phyloP scores from a whole-genome alignment of 2,329 filamentous ascomycete genomes.

The Fusarium sp. region DNA sequence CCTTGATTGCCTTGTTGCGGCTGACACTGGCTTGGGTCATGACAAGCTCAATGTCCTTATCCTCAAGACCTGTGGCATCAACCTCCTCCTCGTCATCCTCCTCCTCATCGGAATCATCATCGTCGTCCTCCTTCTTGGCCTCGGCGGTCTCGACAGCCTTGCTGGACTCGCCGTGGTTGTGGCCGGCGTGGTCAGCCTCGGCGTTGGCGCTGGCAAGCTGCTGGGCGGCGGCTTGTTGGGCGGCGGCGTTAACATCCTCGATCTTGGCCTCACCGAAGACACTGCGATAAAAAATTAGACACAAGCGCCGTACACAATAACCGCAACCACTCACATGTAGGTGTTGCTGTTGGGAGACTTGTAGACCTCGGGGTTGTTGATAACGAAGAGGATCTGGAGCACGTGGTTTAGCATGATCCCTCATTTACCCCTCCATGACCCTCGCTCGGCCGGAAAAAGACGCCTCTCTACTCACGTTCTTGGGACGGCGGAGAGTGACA shows the following conservation, averaged over 20 bases:
- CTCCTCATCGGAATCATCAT: slow-evolving; percentile 79
- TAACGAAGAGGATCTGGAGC: slow-evolving; percentile 93
- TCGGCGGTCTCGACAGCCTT: slow-evolving; percentile 68
- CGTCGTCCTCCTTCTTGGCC: slow-evolving; percentile 78
- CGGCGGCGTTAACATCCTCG: slow-evolving; percentile 98
- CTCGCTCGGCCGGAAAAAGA: background rate
- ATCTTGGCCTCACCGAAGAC: slow-evolving; percentile 99
- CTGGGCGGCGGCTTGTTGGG: slow-evolving; percentile 93
- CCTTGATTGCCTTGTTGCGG: slow-evolving; percentile 98
- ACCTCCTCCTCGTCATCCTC: slow-evolving; percentile 97
- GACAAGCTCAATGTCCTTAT: slow-evolving; percentile 99
- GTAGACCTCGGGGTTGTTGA: slow-evolving; percentile 99
- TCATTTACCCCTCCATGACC: slow-evolving; percentile 18
- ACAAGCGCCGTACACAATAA: background rate
- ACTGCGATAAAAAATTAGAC: slow-evolving; percentile 57
- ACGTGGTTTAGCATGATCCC: slow-evolving; percentile 37
- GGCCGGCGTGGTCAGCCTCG: slow-evolving; percentile 72
- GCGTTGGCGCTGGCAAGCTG: slow-evolving; percentile 80
- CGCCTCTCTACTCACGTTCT: slow-evolving; percentile 80
- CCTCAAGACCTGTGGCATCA: slow-evolving; percentile 91
- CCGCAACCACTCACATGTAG: slow-evolving; percentile 82
- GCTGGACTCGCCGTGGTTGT: slow-evolving; percentile 74
- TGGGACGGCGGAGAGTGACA: slow-evolving; percentile 96
- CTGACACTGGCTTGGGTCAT: slow-evolving; percentile 98
- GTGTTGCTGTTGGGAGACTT: slow-evolving; percentile 99